phyloP scores from a whole-genome alignment of 1,139 yeast species.

The Blastobotrys apis region DNA sequence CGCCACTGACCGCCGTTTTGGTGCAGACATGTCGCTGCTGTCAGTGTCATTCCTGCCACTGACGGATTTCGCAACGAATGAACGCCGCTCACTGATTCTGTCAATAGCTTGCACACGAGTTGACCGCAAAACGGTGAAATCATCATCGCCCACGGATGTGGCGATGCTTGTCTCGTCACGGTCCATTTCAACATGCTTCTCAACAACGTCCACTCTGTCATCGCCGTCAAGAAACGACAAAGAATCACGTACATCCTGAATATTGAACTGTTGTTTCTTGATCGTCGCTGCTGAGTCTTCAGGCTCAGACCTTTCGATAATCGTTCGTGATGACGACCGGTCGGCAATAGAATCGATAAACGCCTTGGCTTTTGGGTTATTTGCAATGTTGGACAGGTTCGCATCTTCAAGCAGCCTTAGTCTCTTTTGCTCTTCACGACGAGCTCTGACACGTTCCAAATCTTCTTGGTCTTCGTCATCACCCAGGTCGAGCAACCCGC shows the following conservation, averaged over 20 bases:
- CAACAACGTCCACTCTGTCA: not conserved
- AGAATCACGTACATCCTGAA: constrained; percentile 5
- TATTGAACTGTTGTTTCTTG: constrained; percentile 20
- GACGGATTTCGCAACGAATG: not conserved
- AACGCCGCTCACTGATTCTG: constrained; percentile 8
- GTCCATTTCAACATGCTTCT: not conserved
- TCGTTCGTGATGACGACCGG: constrained; percentile 19
- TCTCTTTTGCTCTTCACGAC: constrained; percentile 53
- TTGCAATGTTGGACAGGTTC: constrained; percentile 46
- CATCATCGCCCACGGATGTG: not conserved
- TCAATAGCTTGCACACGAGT: constrained; percentile 8
- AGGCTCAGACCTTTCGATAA: constrained; percentile 20
- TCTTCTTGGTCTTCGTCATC: constrained; percentile 60
- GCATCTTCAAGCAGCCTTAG: constrained; percentile 53
- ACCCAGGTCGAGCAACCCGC: constrained; percentile 62
- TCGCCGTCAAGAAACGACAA: constrained; percentile 9
- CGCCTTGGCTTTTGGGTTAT: constrained; percentile 61
- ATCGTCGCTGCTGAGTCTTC: constrained; percentile 25
- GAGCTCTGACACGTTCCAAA: constrained; percentile 45
- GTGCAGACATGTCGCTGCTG: not conserved
- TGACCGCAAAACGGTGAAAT: not conserved
- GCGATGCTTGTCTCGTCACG: not conserved
- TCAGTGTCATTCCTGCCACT: not conserved
- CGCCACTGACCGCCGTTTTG: constrained; percentile 10
- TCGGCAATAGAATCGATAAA: constrained; percentile 72